Conservation (phyloP, 352 stramenopile genomes). For the Pythium plurisporium region DNA sequence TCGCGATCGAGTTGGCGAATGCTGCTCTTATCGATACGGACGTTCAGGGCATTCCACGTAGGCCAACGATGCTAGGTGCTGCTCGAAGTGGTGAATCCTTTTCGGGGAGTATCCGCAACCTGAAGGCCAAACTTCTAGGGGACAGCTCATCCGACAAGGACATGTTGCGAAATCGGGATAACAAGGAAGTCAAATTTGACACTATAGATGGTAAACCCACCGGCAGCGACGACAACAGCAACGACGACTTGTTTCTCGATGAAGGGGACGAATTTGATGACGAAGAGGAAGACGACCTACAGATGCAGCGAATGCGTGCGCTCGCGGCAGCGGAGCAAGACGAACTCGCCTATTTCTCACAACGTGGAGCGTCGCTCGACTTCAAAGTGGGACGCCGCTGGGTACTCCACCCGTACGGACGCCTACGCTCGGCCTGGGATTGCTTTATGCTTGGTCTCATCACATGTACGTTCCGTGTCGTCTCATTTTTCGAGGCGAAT, state of each 20-base stretch:
- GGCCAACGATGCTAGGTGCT: background rate
- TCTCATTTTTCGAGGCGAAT: too few species aligned
- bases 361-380: conserved; percentile 35
- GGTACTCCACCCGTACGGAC: conserved; percentile 65
- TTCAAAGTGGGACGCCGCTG: conserved; percentile 43
- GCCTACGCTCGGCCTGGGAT: conserved; percentile 55
- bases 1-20: background rate
- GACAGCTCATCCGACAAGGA: background rate
- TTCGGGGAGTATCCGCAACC: conserved; percentile 2
- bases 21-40: background rate
- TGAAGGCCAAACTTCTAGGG: conserved; percentile 9
- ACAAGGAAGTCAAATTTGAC: background rate
- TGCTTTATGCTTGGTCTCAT: conserved; percentile 45
- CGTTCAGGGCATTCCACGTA: background rate
- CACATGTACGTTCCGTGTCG: conserved; percentile 66
- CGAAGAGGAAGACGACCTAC: conserved; percentile 2
- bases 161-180: background rate
- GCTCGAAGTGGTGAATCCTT: background rate
- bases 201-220: background rate
- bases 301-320: background rate
- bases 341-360: conserved; percentile 62
- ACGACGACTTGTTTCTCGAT: background rate
- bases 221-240: background rate
- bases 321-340: conserved; percentile 40
- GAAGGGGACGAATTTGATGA: conserved; percentile 15